Evolutionary conservation across 73 alveolate species (phyloP).

Genomic region (Paramecium biaurelia): DNA sequence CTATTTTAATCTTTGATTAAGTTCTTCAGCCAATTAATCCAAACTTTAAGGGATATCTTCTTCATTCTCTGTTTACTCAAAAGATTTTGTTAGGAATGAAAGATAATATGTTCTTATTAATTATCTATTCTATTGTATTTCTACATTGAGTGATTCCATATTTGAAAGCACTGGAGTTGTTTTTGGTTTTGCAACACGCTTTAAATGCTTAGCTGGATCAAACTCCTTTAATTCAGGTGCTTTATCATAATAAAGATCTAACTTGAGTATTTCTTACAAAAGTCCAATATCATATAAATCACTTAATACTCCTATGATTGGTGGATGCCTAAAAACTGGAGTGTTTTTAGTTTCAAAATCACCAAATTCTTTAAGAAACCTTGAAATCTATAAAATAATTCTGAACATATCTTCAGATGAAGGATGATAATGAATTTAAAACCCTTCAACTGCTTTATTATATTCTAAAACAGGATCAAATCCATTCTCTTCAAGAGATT

Average conservation of each 20-base stretch:
- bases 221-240: slow-evolving; percentile 44
- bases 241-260: slow-evolving; percentile 61
- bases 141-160: slow-evolving; percentile 56
- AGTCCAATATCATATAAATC: slow-evolving; percentile 71
- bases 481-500: slow-evolving; percentile 67
- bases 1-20: not conserved
- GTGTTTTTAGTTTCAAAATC: slow-evolving; percentile 72
- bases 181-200: slow-evolving; percentile 54
- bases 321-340: slow-evolving; percentile 79
- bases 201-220: not conserved
- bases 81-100: not conserved
- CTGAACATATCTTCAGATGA: slow-evolving; percentile 72
- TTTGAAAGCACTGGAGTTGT: not conserved
- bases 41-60: not conserved
- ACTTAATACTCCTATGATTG: slow-evolving; percentile 67
- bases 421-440: slow-evolving; percentile 72
- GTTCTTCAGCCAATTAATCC: not conserved
- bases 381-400: slow-evolving; percentile 67
- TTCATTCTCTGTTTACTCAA: slow-evolving; percentile 15
- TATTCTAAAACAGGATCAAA: slow-evolving; percentile 80
- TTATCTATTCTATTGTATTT: slow-evolving; percentile 47
- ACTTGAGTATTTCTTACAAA: slow-evolving; percentile 66
- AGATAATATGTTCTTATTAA: slow-evolving; percentile 21
- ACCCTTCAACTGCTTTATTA: slow-evolving; percentile 76
- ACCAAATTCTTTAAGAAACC: slow-evolving; percentile 77